Percentiles rank a stretch among this genome's conserved stretches.
Conservation (phyloP, 1,284 basidiomycete genomes). For the Inonotus hispidus region DNA sequence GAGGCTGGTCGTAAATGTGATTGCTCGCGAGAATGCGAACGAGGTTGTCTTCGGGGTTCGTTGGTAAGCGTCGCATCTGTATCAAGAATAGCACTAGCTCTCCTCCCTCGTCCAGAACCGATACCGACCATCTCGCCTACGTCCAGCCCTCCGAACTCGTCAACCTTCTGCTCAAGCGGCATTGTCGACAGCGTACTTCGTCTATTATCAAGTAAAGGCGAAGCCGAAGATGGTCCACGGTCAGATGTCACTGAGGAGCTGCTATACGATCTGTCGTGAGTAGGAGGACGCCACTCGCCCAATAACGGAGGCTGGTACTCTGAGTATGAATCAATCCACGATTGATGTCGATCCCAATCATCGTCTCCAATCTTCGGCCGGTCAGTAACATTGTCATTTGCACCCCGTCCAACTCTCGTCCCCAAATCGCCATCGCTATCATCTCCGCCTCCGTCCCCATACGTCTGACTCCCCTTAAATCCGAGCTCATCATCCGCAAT, state of each 20-base stretch:
- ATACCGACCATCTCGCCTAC: slow-evolving; percentile 39
- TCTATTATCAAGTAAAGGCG: slow-evolving; percentile 28
- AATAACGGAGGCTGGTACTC: slow-evolving; percentile 14
- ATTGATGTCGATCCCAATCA: slow-evolving; percentile 6
- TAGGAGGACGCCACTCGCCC: slow-evolving; percentile 18
- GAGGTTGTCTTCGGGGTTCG: background rate
- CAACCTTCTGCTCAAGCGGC: slow-evolving; percentile 24
- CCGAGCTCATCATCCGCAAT: slow-evolving; percentile 10
- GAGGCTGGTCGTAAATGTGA: background rate
- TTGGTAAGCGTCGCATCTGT: background rate
- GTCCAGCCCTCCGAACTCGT: slow-evolving; percentile 8
- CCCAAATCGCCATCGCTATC: slow-evolving; percentile 26
- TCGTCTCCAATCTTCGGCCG: slow-evolving; percentile 8
- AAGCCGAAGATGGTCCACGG: slow-evolving; percentile 22
- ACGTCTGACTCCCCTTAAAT: slow-evolving; percentile 8
- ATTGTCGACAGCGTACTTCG: slow-evolving; percentile 30
- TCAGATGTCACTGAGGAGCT: slow-evolving; percentile 5
- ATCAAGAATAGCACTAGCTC: slow-evolving; percentile 25
- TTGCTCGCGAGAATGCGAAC: background rate
- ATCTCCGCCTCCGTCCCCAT: background rate
- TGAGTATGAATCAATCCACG: slow-evolving; percentile 18
- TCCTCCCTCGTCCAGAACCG: slow-evolving; percentile 31
- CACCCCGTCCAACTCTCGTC: slow-evolving; percentile 22
- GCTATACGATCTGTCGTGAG: slow-evolving; percentile 15
- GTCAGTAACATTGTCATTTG: background rate